phyloP scores from a whole-genome alignment of 164 flowering plant species.

The Chloranthus sessilifolius region DNA sequence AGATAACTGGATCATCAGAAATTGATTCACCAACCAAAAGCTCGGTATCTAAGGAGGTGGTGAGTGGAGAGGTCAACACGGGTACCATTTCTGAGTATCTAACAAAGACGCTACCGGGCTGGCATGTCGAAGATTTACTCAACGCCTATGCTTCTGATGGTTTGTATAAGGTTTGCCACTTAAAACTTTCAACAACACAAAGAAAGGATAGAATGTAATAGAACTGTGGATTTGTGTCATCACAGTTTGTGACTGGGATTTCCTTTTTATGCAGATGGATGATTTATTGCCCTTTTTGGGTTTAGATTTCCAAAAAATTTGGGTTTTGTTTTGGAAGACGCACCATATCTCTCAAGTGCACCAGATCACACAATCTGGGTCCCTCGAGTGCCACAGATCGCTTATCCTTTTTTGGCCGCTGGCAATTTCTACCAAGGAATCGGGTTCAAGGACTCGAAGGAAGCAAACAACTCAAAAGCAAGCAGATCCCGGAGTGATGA shows the following conservation, averaged over 20 bases:
- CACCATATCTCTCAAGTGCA: no score
- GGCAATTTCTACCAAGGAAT: background rate
- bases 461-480: conserved; percentile 11
- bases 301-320: conserved; percentile 23
- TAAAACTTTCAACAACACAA: no score
- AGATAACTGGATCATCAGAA: no score
- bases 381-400: conserved; percentile 47
- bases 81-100: conserved; percentile 85
- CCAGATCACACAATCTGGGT: conserved; percentile 62
- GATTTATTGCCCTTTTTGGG: conserved; percentile 31
- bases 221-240: background rate
- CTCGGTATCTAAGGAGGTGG: conserved; percentile 3
- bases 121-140: conserved; percentile 88
- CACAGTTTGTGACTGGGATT: no score
- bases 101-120: conserved; percentile 79
- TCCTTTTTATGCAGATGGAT: conserved; percentile 20
- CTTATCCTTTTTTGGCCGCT: conserved; percentile 9
- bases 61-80: conserved; percentile 22
- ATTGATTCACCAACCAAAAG: no score
- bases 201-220: background rate
- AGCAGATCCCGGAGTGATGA: conserved; percentile 42
- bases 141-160: conserved; percentile 39
- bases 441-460: conserved; percentile 23
- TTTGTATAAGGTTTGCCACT: conserved; percentile 57
- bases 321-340: conserved; percentile 25